These are phyloP conservation scores for Fagopyrum homotropicum DNA, from an alignment of 148 eudicot species.

Conservation along the genomic window DNA sequence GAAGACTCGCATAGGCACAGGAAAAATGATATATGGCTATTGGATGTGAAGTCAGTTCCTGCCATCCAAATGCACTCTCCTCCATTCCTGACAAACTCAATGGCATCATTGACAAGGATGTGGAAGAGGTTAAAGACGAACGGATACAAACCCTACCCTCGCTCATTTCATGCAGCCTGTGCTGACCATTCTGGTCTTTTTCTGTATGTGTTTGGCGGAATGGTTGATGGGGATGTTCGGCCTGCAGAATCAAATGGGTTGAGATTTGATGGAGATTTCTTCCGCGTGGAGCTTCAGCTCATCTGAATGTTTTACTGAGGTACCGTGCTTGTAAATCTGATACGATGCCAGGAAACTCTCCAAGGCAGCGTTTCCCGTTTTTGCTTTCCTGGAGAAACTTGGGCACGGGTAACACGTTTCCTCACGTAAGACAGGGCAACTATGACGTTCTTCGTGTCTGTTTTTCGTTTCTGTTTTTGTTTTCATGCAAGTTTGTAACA, in stretches of 20 bases:
- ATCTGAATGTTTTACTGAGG: background rate
- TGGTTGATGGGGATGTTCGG: constrained; percentile 66
- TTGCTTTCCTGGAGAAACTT: too few relatives aligned
- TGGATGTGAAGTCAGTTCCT: constrained; percentile 52
- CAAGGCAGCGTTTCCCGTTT: too few relatives aligned
- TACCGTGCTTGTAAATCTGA: too few relatives aligned
- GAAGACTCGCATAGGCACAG: constrained; percentile 73
- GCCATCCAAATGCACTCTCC: constrained; percentile 20
- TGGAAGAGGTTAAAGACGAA: constrained; percentile 60
- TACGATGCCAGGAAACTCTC: too few relatives aligned
- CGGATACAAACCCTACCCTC: constrained; percentile 54
- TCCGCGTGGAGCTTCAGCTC: constrained; percentile 57
- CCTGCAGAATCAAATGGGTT: constrained; percentile 59
- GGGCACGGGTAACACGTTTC: too few relatives aligned
- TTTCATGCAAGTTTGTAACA: background rate
- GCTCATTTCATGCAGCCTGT: constrained; percentile 88
- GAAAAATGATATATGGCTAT: constrained; percentile 83
- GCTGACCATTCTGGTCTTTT: constrained; percentile 67
- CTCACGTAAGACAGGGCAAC: too few relatives aligned
- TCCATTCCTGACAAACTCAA: constrained; percentile 20
- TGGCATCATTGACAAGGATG: constrained; percentile 28
- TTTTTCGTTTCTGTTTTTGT: too few relatives aligned
- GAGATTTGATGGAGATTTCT: constrained; percentile 72
- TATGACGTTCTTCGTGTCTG: too few relatives aligned
- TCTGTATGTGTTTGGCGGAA: constrained; percentile 80